Evolutionary conservation across 2,329 filamentous ascomycete genomes (phyloP).

Genomic region (Botrytis galanthina): DNA sequence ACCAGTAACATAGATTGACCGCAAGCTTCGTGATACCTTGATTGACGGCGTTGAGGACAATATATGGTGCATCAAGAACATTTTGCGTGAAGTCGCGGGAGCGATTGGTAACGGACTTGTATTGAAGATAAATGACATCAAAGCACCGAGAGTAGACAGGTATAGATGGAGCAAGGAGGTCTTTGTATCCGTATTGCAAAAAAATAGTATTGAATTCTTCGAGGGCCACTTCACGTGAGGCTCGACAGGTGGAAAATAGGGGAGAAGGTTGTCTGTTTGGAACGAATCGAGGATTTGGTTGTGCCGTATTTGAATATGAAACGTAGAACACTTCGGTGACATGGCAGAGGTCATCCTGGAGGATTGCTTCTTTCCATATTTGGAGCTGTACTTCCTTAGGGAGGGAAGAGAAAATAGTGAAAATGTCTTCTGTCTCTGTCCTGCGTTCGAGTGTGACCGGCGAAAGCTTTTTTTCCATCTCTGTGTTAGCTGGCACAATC

Average conservation of each 20-base stretch:
- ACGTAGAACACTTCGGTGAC: background rate
- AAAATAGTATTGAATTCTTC: slow-evolving; percentile 13
- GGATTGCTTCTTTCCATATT: background rate
- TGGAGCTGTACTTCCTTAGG: background rate
- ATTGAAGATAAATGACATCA: slow-evolving; percentile 1
- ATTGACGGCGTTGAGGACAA: background rate
- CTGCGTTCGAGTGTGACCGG: background rate
- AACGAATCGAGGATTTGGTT: background rate
- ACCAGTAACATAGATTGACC: background rate
- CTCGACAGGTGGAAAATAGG: background rate
- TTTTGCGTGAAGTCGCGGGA: background rate
- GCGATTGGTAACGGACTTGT: background rate
- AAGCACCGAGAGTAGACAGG: background rate
- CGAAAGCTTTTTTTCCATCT: background rate
- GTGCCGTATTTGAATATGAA: background rate
- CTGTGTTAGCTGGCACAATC: background rate
- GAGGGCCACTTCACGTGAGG: slow-evolving; percentile 25
- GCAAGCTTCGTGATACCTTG: background rate
- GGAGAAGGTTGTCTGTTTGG: background rate
- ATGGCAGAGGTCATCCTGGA: background rate
- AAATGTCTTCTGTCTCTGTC: background rate
- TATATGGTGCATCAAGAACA: background rate
- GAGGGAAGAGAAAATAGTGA: background rate
- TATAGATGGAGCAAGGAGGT: background rate
- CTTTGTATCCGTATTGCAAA: background rate